Evolutionary conservation across 192 early-diverging fungal species (phyloP), one percentile per base, ranked within the genome.

Genomic region (Oehlia diaphana): DNA sequence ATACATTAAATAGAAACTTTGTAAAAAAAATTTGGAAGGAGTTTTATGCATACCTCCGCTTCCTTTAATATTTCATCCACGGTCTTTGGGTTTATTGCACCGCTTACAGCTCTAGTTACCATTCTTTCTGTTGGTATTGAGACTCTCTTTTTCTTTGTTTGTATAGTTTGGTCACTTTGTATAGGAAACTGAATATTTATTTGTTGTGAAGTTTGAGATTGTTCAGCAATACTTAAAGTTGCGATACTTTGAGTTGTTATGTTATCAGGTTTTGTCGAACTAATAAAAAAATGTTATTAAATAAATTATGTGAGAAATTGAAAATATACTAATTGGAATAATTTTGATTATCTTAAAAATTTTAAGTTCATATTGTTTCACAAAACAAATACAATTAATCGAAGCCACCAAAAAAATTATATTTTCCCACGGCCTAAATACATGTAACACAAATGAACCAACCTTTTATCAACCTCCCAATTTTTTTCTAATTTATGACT

Each of bases 81-180:
- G 61, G 88, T 90, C 76, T 83, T 84, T 35, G 84, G 88, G 21
- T 86, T 80, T 72, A 90, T 87, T 28, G 89, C 89, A 39, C 89
- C 89, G 80, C 89, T 90, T 8, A 87, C 88, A 13, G 87, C 88
- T 0, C 89, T 83, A 2, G 89, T 90, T 39, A 90, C 83, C 89
- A 90, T 90, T 14, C 88, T 82, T 63, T 85, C 89, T 28, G 88
- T 88, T 33, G 89, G 89, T 12, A 85, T 68, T 77, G 74, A 44
- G 53, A 82, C 76, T 23, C 85, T 83, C 66, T 88, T 86, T 19
- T 76, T 80, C 63, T 83, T 83, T 8, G 83, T 86, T 26, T 86
- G 84, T 33, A 82, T 82, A 4, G 79, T 81, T 47, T 86, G 76
- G 28, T 77, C 76, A 33, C 8, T 12, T 63, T 26, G 33, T 33